Evolutionary conservation across 192 early-diverging fungal species (phyloP).

Genomic region (Fimicolochytrium jonesii): DNA sequence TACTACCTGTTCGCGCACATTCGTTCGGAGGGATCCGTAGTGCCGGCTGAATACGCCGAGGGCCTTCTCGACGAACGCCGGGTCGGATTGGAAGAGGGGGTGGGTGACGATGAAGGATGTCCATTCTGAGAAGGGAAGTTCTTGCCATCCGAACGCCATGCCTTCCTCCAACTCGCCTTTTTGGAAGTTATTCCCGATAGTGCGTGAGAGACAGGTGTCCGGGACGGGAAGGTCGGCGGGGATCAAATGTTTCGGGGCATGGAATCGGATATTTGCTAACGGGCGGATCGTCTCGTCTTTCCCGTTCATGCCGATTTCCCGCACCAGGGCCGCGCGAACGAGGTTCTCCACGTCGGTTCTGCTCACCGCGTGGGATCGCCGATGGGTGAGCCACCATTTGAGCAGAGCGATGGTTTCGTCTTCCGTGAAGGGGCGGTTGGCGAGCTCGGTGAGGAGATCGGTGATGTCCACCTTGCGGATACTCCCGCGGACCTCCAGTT

Average conservation of each 20-base stretch:
- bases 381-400: conserved; percentile 71
- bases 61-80: conserved; percentile 65
- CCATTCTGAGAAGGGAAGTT: conserved; percentile 65
- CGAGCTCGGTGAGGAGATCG: conserved; percentile 68
- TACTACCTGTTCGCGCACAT: conserved; percentile 28
- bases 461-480: conserved; percentile 49
- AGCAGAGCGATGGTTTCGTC: conserved; percentile 63
- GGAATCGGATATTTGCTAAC: conserved; percentile 52
- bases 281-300: conserved; percentile 27
- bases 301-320: conserved; percentile 16
- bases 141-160: conserved; percentile 27
- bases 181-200: conserved; percentile 60
- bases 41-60: conserved; percentile 50
- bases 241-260: conserved; percentile 63
- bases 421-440: conserved; percentile 45
- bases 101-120: conserved; percentile 44
- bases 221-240: conserved; percentile 62
- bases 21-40: conserved; percentile 21
- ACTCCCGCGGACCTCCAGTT: conserved; percentile 41
- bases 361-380: conserved; percentile 29
- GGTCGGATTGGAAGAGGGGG: conserved; percentile 43
- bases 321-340: conserved; percentile 45
- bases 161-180: conserved; percentile 47
- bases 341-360: conserved; percentile 33
- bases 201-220: conserved; percentile 53